Evolutionary conservation across 495 filamentous ascomycete species (phyloP), one percentile per base, ranked within the genome.

Genomic region (Letharia columbiana): DNA sequence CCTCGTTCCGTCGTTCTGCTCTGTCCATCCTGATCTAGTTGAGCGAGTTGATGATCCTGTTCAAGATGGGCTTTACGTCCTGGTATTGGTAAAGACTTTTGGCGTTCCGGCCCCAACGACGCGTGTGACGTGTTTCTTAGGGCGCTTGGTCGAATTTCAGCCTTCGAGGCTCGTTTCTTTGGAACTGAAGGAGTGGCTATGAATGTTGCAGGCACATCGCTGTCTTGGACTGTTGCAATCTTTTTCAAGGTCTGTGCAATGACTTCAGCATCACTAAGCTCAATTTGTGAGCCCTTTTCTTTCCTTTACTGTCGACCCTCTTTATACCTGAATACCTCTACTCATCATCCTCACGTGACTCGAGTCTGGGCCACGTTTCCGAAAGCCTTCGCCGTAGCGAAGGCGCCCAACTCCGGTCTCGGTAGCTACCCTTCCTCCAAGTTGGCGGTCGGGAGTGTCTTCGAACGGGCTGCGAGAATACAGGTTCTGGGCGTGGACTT

Each of bases 321-420:
- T 33, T 35, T 2, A 56, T 56, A 15, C 11, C 17, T 13, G 28
- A 31, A 37, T 56, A 56, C 31, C 28, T 18, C 1, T 11, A 37
- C 28, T 35, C 52, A 0, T 56, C 52, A 35, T 56, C 52, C 13
- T 56, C 52, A 18, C 13, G 37, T 35, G 52, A 37, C 12, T 56
- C 52, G 8, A 35, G 37, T 56, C 35, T 12, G 13, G 37, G 52
- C 31, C 28, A 18, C 28, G 28, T 56, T 35, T 56, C 52, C 52
- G 52, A 56, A 33, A 56, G 52, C 52, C 52, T 56, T 56, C 52
- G 52, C 52, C 52, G 52, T 10, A 56, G 52, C 52, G 28, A 33
- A 56, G 52, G 52, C 31, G 52, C 31, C 52, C 52, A 56, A 33
- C 52, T 56, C 52, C 15, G 52, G 31, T 56, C 52, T 56, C 31